phyloP scores from a whole-genome alignment of 768 basidiomycete species.

The Termitomyces titanicus region DNA sequence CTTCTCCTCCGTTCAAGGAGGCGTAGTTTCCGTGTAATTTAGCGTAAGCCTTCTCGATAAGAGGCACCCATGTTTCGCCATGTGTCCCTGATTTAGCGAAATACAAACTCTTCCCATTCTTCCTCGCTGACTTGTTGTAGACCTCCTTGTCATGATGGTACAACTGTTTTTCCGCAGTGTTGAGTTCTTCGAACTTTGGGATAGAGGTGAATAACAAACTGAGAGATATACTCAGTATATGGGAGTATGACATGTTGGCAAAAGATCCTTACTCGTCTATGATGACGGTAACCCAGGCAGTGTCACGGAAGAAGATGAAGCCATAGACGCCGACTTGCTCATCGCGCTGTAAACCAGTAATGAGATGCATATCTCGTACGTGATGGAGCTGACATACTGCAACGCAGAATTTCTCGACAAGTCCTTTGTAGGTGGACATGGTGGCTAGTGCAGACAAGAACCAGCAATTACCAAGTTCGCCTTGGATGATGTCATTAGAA shows the following conservation, averaged over 20 bases:
- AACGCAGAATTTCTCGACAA: slow-evolving; percentile 54
- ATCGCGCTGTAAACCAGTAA: slow-evolving; percentile 33
- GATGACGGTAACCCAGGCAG: slow-evolving; percentile 48
- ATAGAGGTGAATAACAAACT: slow-evolving; percentile 47
- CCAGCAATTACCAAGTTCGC: slow-evolving; percentile 48
- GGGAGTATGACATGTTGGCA: neutral
- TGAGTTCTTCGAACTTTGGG: slow-evolving; percentile 51
- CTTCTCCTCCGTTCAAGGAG: slow-evolving; percentile 35
- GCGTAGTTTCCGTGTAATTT: slow-evolving; percentile 53
- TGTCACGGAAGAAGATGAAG: slow-evolving; percentile 54
- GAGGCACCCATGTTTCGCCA: slow-evolving; percentile 55
- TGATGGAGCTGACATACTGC: slow-evolving; percentile 34
- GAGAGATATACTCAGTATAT: neutral
- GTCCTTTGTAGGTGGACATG: slow-evolving; percentile 37
- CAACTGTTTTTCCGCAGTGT: slow-evolving; percentile 31
- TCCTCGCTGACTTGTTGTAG: slow-evolving; percentile 42
- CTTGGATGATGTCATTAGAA: slow-evolving; percentile 46
- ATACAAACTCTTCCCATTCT: slow-evolving; percentile 41
- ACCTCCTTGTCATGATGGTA: slow-evolving; percentile 48
- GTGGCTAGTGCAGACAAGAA: slow-evolving; percentile 51
- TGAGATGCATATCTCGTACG: neutral
- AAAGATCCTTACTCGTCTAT: slow-evolving; percentile 45
- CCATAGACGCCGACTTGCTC: slow-evolving; percentile 55
- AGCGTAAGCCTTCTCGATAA: slow-evolving; percentile 61
- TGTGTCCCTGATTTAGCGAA: slow-evolving; percentile 46